Conservation (phyloP, 768 basidiomycete species). For the Termitomyces eurrhizus region DNA sequence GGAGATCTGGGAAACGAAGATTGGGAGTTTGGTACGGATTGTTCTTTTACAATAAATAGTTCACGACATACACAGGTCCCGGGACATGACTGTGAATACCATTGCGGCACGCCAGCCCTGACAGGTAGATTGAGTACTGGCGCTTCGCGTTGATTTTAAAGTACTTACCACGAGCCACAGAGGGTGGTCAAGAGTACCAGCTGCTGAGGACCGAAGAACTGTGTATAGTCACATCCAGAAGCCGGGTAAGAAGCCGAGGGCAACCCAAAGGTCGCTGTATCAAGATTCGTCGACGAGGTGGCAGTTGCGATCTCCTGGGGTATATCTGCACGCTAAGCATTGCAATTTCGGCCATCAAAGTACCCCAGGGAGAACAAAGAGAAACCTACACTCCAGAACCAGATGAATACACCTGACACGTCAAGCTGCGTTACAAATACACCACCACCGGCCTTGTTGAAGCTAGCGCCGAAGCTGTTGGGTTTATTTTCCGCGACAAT, state of each 20-base stretch:
- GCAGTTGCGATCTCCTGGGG: slow-evolving; percentile 33
- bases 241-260: slow-evolving; percentile 65
- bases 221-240: slow-evolving; percentile 45
- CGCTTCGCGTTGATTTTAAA: not conserved
- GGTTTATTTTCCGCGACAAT: slow-evolving; percentile 37
- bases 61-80: slow-evolving; percentile 32
- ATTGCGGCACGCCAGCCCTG: slow-evolving; percentile 41
- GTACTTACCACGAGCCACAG: slow-evolving; percentile 43
- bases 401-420: slow-evolving; percentile 31
- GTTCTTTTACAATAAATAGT: not conserved
- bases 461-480: slow-evolving; percentile 44
- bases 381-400: slow-evolving; percentile 25
- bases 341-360: not conserved
- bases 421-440: slow-evolving; percentile 69
- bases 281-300: slow-evolving; percentile 32
- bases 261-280: slow-evolving; percentile 45
- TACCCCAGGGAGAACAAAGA: not conserved
- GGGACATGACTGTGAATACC: slow-evolving; percentile 42
- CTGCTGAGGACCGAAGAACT: slow-evolving; percentile 60
- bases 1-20: slow-evolving; percentile 19
- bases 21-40: not conserved
- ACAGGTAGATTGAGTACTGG: not conserved
- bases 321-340: slow-evolving; percentile 36
- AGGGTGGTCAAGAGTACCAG: slow-evolving; percentile 69
- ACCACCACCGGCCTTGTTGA: slow-evolving; percentile 48